phyloP scores from a whole-genome alignment of 2,329 filamentous ascomycete genomes.

The Thielaviopsis euricoi region DNA sequence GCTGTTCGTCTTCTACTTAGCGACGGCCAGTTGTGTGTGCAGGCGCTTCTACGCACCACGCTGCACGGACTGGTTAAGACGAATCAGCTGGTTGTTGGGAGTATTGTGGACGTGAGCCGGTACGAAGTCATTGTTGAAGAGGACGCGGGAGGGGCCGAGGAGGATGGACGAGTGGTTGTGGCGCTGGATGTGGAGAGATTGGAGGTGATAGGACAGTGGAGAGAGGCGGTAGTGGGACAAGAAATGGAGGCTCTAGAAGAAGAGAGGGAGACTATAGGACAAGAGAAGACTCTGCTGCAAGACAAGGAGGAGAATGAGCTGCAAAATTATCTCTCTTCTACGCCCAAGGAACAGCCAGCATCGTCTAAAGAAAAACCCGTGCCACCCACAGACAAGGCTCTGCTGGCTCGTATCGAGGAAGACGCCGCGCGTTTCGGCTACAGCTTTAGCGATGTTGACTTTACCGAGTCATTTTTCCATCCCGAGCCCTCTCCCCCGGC shows the following conservation, averaged over 20 bases:
- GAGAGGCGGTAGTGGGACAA: background rate
- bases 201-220: background rate
- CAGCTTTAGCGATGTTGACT: conserved; percentile 9
- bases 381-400: background rate
- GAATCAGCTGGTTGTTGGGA: conserved; percentile 29
- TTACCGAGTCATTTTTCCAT: conserved; percentile 8
- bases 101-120: conserved; percentile 30
- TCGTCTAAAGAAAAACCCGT: background rate
- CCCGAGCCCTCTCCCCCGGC: background rate
- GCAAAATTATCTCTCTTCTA: too few species aligned
- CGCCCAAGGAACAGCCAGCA: too few species aligned
- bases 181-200: conserved; percentile 2
- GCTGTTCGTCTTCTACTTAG: conserved; percentile 32
- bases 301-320: background rate
- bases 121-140: conserved; percentile 17
- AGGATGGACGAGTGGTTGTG: background rate
- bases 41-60: conserved; percentile 29
- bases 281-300: background rate
- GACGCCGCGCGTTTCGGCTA: background rate
- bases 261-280: background rate
- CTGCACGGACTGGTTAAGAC: conserved; percentile 32
- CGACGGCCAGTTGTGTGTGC: conserved; percentile 37
- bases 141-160: background rate
- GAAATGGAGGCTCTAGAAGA: background rate
- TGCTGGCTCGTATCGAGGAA: background rate